phyloP scores from a whole-genome alignment of 2,329 filamentous ascomycete species.

The Ophiocordyceps sinensis region DNA sequence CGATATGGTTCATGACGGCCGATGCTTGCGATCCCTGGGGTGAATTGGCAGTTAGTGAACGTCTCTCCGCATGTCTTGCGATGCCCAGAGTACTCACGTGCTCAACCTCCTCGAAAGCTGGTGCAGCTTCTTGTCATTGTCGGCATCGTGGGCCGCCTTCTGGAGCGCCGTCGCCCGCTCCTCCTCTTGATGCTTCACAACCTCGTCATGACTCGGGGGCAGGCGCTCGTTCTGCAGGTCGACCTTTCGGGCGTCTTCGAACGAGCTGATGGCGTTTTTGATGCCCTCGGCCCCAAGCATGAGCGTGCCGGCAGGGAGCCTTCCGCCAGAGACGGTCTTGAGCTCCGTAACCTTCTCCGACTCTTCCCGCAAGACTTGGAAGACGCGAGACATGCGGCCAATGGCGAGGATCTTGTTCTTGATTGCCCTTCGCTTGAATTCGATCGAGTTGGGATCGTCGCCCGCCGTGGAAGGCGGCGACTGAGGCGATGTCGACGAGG shows the following conservation, averaged over 20 bases:
- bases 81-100: conserved; percentile 45
- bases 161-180: conserved; percentile 72
- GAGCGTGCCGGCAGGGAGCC: conserved; percentile 84
- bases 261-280: conserved; percentile 93
- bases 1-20: conserved; percentile 2
- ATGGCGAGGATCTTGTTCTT: conserved; percentile 99
- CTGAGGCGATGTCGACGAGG: conserved; percentile 32
- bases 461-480: conserved; percentile 44
- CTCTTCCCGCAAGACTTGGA: conserved; percentile 95
- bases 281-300: conserved; percentile 98
- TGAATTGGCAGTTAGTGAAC: background rate
- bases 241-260: conserved; percentile 93
- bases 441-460: conserved; percentile 69
- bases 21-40: conserved; percentile 18
- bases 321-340: conserved; percentile 88
- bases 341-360: conserved; percentile 93
- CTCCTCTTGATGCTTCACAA: conserved; percentile 67
- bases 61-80: background rate
- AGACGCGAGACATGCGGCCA: conserved; percentile 87
- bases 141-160: conserved; percentile 74
- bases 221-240: conserved; percentile 93
- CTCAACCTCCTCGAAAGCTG: conserved; percentile 81
- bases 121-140: conserved; percentile 80
- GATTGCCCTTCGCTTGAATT: conserved; percentile 91
- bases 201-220: conserved; percentile 85